A percentile compares a stretch with the other conserved stretches of the same genome.
Evolutionary conservation across 2,329 filamentous ascomycete genomes (phyloP).

Genomic region (Sarocladium kiliense): DNA sequence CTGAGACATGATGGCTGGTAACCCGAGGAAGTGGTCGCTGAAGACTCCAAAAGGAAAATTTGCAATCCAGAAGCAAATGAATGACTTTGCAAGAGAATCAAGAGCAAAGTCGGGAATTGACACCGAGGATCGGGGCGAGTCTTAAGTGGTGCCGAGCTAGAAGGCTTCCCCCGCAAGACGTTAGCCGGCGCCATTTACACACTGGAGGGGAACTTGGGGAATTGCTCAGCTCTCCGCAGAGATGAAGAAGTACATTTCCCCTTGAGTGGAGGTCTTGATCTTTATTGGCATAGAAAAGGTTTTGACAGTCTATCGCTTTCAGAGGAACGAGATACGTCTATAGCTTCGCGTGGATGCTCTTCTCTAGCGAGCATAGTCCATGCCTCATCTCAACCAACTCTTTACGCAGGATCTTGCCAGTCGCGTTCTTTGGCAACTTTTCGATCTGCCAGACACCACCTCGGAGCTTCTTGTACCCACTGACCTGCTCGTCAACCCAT

Average conservation of each 20-base stretch:
- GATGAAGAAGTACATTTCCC: neutral
- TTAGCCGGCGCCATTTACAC: constrained; percentile 1
- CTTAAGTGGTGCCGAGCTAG: neutral
- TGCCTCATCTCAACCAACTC: constrained; percentile 24
- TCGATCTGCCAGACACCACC: constrained; percentile 29
- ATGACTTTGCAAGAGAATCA: too few relatives aligned
- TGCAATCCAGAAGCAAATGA: too few relatives aligned
- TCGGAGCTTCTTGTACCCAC: constrained; percentile 35
- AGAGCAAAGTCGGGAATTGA: too few relatives aligned
- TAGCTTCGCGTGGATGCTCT: constrained; percentile 13
- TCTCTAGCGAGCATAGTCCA: constrained; percentile 24
- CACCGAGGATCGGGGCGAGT: neutral
- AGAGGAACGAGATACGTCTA: too few relatives aligned
- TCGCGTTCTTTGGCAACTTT: constrained; percentile 29
- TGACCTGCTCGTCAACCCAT: constrained; percentile 28
- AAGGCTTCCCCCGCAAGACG: neutral
- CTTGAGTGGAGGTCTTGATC: too few relatives aligned
- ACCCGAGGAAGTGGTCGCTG: too few relatives aligned
- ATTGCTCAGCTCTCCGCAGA: neutral
- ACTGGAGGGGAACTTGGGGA: neutral
- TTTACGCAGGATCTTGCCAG: constrained; percentile 31
- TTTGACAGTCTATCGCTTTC: too few relatives aligned
- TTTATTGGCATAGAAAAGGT: too few relatives aligned
- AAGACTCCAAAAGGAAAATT: too few relatives aligned
- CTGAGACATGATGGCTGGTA: neutral